A percentile compares a stretch with the other conserved stretches of the same genome.
phyloP scores from a whole-genome alignment of 768 basidiomycete genomes.

The Boletus sp. region DNA sequence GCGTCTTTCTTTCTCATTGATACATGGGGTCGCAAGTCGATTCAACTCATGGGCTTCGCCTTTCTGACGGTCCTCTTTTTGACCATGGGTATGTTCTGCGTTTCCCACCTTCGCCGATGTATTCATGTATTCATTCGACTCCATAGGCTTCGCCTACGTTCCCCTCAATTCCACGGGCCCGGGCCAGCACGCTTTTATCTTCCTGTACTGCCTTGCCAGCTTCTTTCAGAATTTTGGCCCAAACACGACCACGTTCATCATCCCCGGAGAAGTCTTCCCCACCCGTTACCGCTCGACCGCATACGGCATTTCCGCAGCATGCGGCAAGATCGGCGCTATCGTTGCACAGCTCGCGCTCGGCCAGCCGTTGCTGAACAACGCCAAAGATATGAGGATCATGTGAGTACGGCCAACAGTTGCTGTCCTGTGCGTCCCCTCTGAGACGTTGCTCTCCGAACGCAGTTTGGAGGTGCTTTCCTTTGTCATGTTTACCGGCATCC shows the following conservation, averaged over 20 bases:
- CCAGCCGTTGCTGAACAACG: constrained; percentile 53
- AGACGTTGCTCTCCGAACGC: not conserved
- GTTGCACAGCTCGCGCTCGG: constrained; percentile 76
- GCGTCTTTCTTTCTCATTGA: constrained; percentile 66
- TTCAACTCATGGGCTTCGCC: constrained; percentile 73
- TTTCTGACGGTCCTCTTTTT: constrained; percentile 64
- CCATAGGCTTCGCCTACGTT: constrained; percentile 61
- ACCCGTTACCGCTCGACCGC: constrained; percentile 72
- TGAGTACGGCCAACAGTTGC: constrained; percentile 33
- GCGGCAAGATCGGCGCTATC: constrained; percentile 74
- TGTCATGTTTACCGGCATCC: constrained; percentile 82
- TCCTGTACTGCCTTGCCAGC: constrained; percentile 13
- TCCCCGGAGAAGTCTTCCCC: constrained; percentile 78
- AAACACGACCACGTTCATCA: constrained; percentile 67
- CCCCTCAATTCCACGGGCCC: constrained; percentile 46
- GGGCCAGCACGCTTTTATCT: constrained; percentile 56
- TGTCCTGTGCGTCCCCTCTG: not conserved
- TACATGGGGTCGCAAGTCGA: constrained; percentile 68
- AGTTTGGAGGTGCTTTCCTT: constrained; percentile 77
- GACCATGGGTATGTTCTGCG: constrained; percentile 54
- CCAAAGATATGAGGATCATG: constrained; percentile 64
- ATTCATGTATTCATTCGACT: constrained; percentile 1
- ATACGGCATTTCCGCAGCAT: constrained; percentile 75
- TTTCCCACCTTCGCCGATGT: not conserved
- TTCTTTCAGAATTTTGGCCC: constrained; percentile 20